Base-by-base conservation (phyloP, 73 alveolate genomes). In the Uronychia setigera region DNA sequence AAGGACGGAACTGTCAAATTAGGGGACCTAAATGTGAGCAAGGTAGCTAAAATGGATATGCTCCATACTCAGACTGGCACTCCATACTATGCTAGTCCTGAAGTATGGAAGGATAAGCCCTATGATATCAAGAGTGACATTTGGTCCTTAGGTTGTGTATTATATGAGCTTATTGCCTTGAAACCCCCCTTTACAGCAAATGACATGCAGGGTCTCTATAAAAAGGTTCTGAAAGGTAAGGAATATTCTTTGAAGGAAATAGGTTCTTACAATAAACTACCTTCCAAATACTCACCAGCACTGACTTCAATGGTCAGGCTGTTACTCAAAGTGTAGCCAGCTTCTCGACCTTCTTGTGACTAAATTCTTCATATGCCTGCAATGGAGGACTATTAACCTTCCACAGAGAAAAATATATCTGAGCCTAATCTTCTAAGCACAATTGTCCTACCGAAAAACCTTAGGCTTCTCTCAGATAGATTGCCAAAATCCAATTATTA, bases 1-100 rank as follows among this genome's bases (percentile, higher is more conserved):
- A 46, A 82, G 30, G 94, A 92, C 26, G 96, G 95, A 32, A 78
- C 87, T 1, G 91, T 86, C 33, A 88, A 97, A 32, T 35, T 95
- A 59, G 99, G 99, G 34, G 99, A 95, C 79, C 82, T 95, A 80
- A 97, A 97, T 26, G 99, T 94, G 59, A 92, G 97, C 34, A 80
- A 88, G 80, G 0, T 82, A 28, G 78, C 75, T 60, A 81, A 85
- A 32, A 85, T 11, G 67, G 67, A 46, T 19, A 46, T 46, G 67
- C 67, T 46, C n/a, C 67, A 46, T 19, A 46, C 67, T 5, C 67
- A 46, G 19, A 46, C 67, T 11, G 67, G 67, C n/a, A 46, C 67
- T 46, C 67, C 67, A 46, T 46, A 46, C 19, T 46, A 46, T 19
- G 67, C 67, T 46, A 46, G 67, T 46, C 67, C 67, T 11, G 67